A percentile compares a stretch with the other conserved stretches of the same genome.
phyloP scores from a whole-genome alignment of 371 early-diverging fungal genomes.

The Mucor racemosus region DNA sequence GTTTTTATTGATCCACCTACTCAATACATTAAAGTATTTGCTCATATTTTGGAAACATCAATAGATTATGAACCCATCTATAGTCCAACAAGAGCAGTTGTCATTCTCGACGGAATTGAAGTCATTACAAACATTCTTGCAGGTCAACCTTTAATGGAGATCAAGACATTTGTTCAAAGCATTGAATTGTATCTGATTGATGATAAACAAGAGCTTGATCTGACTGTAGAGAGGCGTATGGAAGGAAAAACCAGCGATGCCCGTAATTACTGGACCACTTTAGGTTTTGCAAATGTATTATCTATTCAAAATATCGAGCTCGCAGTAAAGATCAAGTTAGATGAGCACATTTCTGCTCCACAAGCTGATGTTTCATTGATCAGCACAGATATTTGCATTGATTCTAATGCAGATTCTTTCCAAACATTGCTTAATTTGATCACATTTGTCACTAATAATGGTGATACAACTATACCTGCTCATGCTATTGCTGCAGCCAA shows the following conservation, averaged over 20 bases:
- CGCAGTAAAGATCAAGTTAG: slow-evolving; percentile 40
- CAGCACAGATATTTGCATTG: slow-evolving; percentile 45
- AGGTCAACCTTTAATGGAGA: slow-evolving; percentile 53
- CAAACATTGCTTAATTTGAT: slow-evolving; percentile 65
- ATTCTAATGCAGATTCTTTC: slow-evolving; percentile 77
- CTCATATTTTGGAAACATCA: slow-evolving; percentile 50
- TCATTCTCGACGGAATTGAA: slow-evolving; percentile 61
- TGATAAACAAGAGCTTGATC: slow-evolving; percentile 33
- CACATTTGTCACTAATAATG: slow-evolving; percentile 43
- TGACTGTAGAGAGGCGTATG: slow-evolving; percentile 2
- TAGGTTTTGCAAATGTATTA: slow-evolving; percentile 48
- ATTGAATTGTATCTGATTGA: slow-evolving; percentile 50
- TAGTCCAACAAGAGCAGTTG: slow-evolving; percentile 51
- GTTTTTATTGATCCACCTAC: slow-evolving; percentile 53
- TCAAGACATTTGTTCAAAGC: slow-evolving; percentile 46
- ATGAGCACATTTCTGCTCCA: slow-evolving; percentile 29
- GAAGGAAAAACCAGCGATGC: slow-evolving; percentile 31
- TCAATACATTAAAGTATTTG: slow-evolving; percentile 55
- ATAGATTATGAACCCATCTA: slow-evolving; percentile 62
- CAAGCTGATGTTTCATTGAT: slow-evolving; percentile 18
- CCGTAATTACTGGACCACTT: slow-evolving; percentile 38
- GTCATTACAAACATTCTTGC: slow-evolving; percentile 54
- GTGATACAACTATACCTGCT: slow-evolving; percentile 19
- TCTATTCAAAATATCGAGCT: slow-evolving; percentile 49
- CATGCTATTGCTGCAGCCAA: background rate